These are phyloP conservation scores for Aureobasidium sp. DNA, from an alignment of 2,329 filamentous ascomycete genomes.

Conservation along the genomic window DNA sequence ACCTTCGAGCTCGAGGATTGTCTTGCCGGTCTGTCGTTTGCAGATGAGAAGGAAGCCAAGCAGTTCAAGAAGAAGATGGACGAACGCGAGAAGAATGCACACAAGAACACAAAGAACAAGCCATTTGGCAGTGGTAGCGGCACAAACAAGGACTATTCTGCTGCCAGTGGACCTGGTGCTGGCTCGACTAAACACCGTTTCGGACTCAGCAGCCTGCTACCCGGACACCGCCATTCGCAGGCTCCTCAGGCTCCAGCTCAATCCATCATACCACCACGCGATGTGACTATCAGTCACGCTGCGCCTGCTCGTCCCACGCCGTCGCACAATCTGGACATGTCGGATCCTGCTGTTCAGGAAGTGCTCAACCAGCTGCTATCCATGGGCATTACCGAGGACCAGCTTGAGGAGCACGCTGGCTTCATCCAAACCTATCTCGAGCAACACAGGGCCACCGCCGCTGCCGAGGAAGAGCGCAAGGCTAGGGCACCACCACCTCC, in stretches of 20 bases:
- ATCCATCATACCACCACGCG: conserved; percentile 42
- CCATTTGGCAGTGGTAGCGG: conserved; percentile 51
- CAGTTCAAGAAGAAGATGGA: conserved; percentile 97
- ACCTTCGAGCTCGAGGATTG: conserved; percentile 94
- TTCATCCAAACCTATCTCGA: conserved; percentile 62
- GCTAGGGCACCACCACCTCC: conserved; percentile 54
- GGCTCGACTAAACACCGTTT: conserved; percentile 36
- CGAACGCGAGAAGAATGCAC: conserved; percentile 90
- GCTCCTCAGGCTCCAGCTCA: conserved; percentile 33
- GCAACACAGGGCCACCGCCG: conserved; percentile 49
- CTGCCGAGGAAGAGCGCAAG: conserved; percentile 40
- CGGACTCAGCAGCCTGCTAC: conserved; percentile 40
- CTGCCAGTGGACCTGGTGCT: conserved; percentile 18
- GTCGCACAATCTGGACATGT: conserved; percentile 47
- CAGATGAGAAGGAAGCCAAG: conserved; percentile 95
- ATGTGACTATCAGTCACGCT: conserved; percentile 24
- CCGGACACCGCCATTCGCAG: conserved; percentile 41
- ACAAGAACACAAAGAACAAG: conserved; percentile 72
- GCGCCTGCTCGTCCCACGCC: conserved; percentile 19
- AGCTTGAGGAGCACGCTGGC: conserved; percentile 57
- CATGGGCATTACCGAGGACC: conserved; percentile 61
- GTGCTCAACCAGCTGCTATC: conserved; percentile 51
- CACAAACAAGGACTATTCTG: conserved; percentile 25
- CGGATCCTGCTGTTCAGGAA: conserved; percentile 53
- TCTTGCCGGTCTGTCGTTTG: conserved; percentile 80